Conservation (phyloP, 177 flowering plant genomes). For the Vitis hybrid region DNA sequence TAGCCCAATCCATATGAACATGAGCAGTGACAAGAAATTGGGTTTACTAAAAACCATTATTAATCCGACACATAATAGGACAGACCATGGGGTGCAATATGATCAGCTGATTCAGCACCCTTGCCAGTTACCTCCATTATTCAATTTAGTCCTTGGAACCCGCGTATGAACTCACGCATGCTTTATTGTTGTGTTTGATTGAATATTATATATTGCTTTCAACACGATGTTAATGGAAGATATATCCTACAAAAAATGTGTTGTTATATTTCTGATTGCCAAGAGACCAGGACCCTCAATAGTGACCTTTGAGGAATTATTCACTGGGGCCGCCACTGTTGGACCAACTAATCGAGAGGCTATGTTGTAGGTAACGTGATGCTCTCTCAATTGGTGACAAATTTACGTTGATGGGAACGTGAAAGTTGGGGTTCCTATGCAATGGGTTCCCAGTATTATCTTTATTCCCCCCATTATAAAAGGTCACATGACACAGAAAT, state of each 20-base stretch:
- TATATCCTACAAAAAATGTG: too few relatives aligned
- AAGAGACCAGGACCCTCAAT: too few relatives aligned
- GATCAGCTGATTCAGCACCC: neutral
- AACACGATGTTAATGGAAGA: too few relatives aligned
- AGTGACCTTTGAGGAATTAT: too few relatives aligned
- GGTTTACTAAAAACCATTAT: neutral
- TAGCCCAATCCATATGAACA: too few relatives aligned
- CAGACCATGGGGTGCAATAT: neutral
- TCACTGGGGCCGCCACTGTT: neutral
- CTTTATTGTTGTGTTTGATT: too few relatives aligned
- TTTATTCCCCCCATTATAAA: slow-evolving; percentile 9
- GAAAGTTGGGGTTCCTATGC: slow-evolving; percentile 11
- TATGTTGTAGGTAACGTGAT: neutral
- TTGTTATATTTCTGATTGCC: too few relatives aligned
- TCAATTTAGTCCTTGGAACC: too few relatives aligned
- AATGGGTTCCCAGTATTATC: slow-evolving; percentile 15
- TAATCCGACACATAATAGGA: slow-evolving; percentile 8
- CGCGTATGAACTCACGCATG: too few relatives aligned
- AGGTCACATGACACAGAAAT: neutral
- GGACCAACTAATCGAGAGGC: neutral
- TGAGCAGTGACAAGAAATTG: slow-evolving; percentile 4
- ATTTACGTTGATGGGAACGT: neutral
- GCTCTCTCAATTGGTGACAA: slow-evolving; percentile 5
- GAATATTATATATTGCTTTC: too few relatives aligned
- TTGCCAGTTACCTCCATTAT: neutral